Conservation (phyloP, 257 asterid species). For the Scutellaria galericulata region DNA sequence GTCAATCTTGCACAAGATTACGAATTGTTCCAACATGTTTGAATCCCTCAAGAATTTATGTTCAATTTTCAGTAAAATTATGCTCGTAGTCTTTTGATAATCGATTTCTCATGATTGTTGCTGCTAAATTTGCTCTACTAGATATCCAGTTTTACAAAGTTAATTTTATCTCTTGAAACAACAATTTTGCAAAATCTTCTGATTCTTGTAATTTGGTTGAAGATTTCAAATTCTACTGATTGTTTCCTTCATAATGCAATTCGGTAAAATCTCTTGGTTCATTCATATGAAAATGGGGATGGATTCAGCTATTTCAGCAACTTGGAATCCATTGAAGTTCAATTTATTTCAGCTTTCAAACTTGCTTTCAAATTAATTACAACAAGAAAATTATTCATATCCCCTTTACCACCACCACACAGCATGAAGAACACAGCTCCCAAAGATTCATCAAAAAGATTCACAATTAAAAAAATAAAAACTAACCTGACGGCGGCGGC, state of each 20-base stretch:
- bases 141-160: not conserved
- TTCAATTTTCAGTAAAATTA: too few species aligned
- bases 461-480: not conserved
- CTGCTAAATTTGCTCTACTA: not conserved
- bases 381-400: not conserved
- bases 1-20: too few species aligned
- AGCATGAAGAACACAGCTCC: not conserved
- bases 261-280: not conserved
- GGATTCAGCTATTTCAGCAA: not conserved
- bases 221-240: not conserved
- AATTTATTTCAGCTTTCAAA: not conserved
- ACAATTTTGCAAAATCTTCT: not conserved
- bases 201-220: not conserved
- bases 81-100: too few species aligned
- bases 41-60: too few species aligned
- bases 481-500: slow-evolving; percentile 20
- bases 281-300: not conserved
- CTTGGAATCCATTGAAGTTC: not conserved
- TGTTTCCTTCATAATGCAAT: not conserved
- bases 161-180: not conserved
- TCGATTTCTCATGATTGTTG: too few species aligned
- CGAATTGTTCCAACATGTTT: too few species aligned
- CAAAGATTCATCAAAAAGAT: not conserved
- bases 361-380: not conserved
- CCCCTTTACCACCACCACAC: not conserved